Percentiles rank a stretch among this genome's conserved stretches.
Conservation (phyloP, 2,329 filamentous ascomycete genomes). For the Talaromyces rugulosus region DNA sequence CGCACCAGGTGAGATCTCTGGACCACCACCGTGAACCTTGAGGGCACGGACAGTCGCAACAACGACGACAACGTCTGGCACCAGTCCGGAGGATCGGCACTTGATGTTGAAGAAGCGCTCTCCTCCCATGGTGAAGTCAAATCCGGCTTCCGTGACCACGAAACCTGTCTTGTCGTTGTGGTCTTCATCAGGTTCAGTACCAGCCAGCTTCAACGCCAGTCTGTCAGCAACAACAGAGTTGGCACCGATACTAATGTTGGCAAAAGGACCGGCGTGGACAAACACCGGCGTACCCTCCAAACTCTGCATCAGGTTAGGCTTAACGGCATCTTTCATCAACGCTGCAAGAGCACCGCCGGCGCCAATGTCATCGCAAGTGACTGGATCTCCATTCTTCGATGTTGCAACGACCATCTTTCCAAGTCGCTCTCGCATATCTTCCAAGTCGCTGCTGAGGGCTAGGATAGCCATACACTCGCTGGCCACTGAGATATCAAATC, state of each 20-base stretch:
- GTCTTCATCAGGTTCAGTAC: slow-evolving; percentile 88
- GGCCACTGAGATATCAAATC: slow-evolving; percentile 96
- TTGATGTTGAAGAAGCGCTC: slow-evolving; percentile 99
- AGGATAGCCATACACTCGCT: slow-evolving; percentile 98
- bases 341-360: slow-evolving; percentile 88
- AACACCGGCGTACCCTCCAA: slow-evolving; percentile 96
- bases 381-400: slow-evolving; percentile 77
- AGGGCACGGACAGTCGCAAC: slow-evolving; percentile 93
- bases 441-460: slow-evolving; percentile 80
- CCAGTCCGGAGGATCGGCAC: slow-evolving; percentile 87
- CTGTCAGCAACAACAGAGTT: slow-evolving; percentile 94
- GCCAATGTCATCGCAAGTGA: slow-evolving; percentile 94
- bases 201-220: slow-evolving; percentile 90
- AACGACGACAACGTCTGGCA: slow-evolving; percentile 89
- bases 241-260: slow-evolving; percentile 96
- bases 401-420: slow-evolving; percentile 94
- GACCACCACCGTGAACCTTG: slow-evolving; percentile 94
- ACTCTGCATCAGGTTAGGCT: slow-evolving; percentile 98
- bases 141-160: slow-evolving; percentile 93
- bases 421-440: slow-evolving; percentile 87
- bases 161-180: slow-evolving; percentile 79
- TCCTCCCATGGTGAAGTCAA: slow-evolving; percentile 99
- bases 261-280: slow-evolving; percentile 94
- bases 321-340: slow-evolving; percentile 96
- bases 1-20: slow-evolving; percentile 84